Evolutionary conservation across 805 yeast species (phyloP), one percentile per base, ranked within the genome.

Genomic region (Lipomyces starkeyi): DNA sequence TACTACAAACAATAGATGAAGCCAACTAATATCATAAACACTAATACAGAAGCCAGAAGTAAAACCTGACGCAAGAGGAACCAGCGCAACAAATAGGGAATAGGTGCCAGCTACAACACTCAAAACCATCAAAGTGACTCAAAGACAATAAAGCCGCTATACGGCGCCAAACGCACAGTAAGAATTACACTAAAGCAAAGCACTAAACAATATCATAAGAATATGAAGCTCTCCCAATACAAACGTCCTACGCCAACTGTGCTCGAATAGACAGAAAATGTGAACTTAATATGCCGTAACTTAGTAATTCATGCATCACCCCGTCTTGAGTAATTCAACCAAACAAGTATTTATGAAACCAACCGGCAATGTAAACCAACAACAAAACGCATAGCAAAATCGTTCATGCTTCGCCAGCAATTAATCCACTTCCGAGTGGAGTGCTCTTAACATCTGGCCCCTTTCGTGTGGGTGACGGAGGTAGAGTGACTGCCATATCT

Each of bases 391-490:
- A 49, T 14, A n/a, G 17, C 11, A 22, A 22, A 53, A 53, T 7
- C 3, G 9, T 25, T 53, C 56, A 53, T 17, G 56, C 56, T 29
- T 22, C 34, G 14, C 56, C 56, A 9, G 56, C 56, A 13, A 53
- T 53, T 7, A 53, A 22, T 22, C 34, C 56, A 11, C 20, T 43
- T n/a, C 20, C 49, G 20, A 43, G 7, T 9, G 49, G 22, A 17
- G 49, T 6, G 49, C 25, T 43, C 9, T n/a, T 43, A n/a, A 43
- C 49, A n/a, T 43, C 22, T n/a, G 49, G 49, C 22, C 49, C 20
- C 49, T 43, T 43, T 43, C 49, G 49, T n/a, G 20, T 7, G 11
- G 49, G 49, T n/a, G 49, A 43, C 49, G 49, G 49, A 43, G 49
- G 49, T 17, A 43, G 9, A 8, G 49, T 53, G 22, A 32, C 32